phyloP scores from a whole-genome alignment of 1,139 yeast genomes.

The Lodderomyces parapsilosis region DNA sequence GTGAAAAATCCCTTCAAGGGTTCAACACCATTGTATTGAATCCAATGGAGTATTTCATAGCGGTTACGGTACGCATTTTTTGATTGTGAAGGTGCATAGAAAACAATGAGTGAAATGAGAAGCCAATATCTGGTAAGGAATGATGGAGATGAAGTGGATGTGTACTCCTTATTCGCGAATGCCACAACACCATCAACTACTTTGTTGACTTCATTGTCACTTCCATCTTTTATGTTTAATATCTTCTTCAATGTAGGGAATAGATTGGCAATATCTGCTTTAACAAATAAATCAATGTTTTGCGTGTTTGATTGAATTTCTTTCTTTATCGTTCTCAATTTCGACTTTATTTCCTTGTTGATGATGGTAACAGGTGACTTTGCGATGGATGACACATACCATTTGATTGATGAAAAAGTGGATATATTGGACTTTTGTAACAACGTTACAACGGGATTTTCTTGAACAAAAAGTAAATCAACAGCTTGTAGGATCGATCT shows the following conservation, averaged over 20 bases:
- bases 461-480: constrained; percentile 11
- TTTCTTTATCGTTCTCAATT: constrained; percentile 19
- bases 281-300: constrained; percentile 24
- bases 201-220: constrained; percentile 11
- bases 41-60: constrained; percentile 53
- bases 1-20: constrained; percentile 65
- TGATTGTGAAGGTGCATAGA: constrained; percentile 54
- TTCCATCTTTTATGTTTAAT: constrained; percentile 7
- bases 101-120: constrained; percentile 29
- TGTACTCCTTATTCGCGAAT: constrained; percentile 11
- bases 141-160: constrained; percentile 43
- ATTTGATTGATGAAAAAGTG: constrained; percentile 5
- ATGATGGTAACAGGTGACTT: constrained; percentile 22
- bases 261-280: constrained; percentile 15
- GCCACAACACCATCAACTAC: constrained; percentile 12
- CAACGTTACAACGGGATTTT: constrained; percentile 15
- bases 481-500: constrained; percentile 9
- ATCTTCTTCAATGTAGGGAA: constrained; percentile 11
- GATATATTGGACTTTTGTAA: constrained; percentile 7
- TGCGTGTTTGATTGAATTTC: constrained; percentile 22
- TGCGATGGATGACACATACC: constrained; percentile 12
- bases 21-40: constrained; percentile 56
- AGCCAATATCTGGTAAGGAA: constrained; percentile 70
- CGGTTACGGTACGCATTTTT: constrained; percentile 48
- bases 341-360: constrained; percentile 21